A percentile compares a stretch with the other conserved stretches of the same genome.
Evolutionary conservation across 176 grass and related monocot genomes (phyloP).

Genomic region (Rhipidocladum racemiflorum): DNA sequence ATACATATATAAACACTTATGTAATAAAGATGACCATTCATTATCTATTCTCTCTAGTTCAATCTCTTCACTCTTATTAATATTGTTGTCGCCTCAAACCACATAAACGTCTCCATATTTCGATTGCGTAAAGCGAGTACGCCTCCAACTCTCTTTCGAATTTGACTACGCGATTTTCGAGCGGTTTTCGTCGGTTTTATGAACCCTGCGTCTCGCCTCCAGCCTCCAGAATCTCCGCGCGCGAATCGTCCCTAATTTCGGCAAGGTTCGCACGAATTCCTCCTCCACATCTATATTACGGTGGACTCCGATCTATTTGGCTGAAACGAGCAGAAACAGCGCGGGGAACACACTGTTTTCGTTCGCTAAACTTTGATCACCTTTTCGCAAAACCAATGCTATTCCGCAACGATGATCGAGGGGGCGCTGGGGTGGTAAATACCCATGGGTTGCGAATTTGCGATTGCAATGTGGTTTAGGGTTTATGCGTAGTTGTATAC

Average conservation of each 20-base stretch:
- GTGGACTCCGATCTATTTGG: not conserved
- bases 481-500: not conserved
- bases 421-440: not conserved
- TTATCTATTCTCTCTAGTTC: too few relatives aligned
- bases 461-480: not conserved
- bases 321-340: not conserved
- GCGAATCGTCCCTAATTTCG: not conserved
- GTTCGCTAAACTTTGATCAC: not conserved
- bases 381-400: not conserved
- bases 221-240: not conserved
- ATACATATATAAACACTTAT: too few relatives aligned
- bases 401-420: not conserved
- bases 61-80: too few relatives aligned
- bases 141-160: not conserved
- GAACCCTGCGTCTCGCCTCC: not conserved
- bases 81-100: too few relatives aligned
- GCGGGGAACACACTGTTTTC: not conserved
- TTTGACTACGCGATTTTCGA: too few relatives aligned
- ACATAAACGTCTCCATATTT: not conserved
- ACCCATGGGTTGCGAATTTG: not conserved
- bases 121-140: not conserved
- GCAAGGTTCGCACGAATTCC: not conserved
- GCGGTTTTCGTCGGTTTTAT: too few relatives aligned
- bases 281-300: not conserved
- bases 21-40: too few relatives aligned